Base-by-base conservation (phyloP, 106 monocot genomes). In the Apostasia shenzhenica region DNA sequence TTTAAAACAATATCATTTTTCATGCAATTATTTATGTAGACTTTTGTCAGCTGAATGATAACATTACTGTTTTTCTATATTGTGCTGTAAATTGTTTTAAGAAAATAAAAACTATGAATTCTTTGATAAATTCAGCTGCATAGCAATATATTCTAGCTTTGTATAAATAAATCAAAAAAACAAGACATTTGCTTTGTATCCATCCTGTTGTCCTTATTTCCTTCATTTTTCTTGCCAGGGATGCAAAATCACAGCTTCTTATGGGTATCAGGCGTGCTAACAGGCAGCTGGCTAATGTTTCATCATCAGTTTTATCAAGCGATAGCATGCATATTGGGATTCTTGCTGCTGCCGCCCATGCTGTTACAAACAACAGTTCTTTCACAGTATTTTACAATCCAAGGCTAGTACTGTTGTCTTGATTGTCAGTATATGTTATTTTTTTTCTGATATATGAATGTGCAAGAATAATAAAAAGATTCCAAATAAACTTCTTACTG, bases 311-410 rank as follows among this genome's bases (percentile, higher is more conserved):
- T 1, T 67, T 92, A 56, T 88, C 92, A 44, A 92, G 92, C 55
- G 85, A 92, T 55, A 92, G 92, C 80, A 92, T 92, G 92, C 92
- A 92, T 63, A 92, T 92, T 42, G 92, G 92, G 48, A 76, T 92
- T 26, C 85, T 88, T 40, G 92, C 92, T 61, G 92, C 92, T 59
- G 92, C 92, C 52, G 92, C 88, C 39, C 92, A 92, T 81, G 92
- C 92, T 50, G 85, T 82, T 51, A 80, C 84, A 58, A 92, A 85
- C 50, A 88, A 85, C 67, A 88, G 88, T 53, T 83, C 80, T 9
- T 92, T 92, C 59, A 92, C 88, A 6, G 81, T 92, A 54, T 92
- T 92, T 45, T 92, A 85, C 79, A 88, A 92, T 52, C 92, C 92
- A 13, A 88, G 92, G 92, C 8, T 50, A 50, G 8, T 50, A 26